These are phyloP conservation scores for Albugo candida DNA, from an alignment of 352 stramenopile species.

Conservation along the genomic window DNA sequence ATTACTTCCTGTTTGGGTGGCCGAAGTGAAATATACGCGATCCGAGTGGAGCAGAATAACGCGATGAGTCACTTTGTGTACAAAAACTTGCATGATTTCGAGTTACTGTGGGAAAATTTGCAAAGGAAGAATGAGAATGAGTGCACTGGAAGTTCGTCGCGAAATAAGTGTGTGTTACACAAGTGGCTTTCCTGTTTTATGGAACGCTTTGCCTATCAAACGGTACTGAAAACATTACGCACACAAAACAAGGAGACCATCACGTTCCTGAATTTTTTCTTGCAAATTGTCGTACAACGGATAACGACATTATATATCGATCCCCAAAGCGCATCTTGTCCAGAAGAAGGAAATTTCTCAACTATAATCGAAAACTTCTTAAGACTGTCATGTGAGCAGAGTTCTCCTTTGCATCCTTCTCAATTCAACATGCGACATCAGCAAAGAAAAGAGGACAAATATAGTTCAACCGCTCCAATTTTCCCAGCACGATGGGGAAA, in stretches of 20 bases:
- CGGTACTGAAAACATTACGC: conserved; percentile 30
- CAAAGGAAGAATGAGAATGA: conserved; percentile 29
- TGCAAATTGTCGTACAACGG: conserved; percentile 45
- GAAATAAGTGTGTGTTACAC: conserved; percentile 15
- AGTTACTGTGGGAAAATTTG: conserved; percentile 40
- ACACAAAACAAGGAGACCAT: conserved; percentile 49
- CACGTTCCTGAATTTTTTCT: conserved; percentile 48
- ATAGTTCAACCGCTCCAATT: not conserved
- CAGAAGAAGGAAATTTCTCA: not conserved
- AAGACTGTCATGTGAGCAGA: too few species aligned
- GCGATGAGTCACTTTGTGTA: conserved; percentile 53
- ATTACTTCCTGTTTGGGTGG: conserved; percentile 67
- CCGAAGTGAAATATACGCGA: conserved; percentile 57
- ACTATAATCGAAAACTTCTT: not conserved
- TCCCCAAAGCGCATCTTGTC: conserved; percentile 6
- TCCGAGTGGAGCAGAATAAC: conserved; percentile 25
- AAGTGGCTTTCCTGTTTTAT: conserved; percentile 63
- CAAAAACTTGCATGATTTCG: conserved; percentile 58
- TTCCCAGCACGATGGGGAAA: not conserved
- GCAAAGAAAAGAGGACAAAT: too few species aligned
- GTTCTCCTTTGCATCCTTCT: too few species aligned
- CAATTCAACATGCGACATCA: too few species aligned
- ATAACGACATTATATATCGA: conserved; percentile 29
- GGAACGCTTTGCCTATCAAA: conserved; percentile 51
- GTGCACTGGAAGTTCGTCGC: conserved; percentile 6